Conservation (phyloP, 75 land plant genomes). For the Picea sitchensis region DNA sequence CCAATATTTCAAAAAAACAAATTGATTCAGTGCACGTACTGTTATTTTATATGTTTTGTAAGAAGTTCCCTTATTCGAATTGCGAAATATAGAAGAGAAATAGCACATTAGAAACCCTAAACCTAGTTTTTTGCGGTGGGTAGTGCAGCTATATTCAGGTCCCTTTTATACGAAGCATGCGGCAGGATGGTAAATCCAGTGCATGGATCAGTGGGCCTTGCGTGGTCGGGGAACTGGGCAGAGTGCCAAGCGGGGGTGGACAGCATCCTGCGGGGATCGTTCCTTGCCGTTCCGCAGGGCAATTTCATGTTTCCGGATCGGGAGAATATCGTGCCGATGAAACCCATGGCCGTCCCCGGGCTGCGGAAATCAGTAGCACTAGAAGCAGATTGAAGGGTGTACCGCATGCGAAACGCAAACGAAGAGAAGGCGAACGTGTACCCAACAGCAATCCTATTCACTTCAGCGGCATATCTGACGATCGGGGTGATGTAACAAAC, state of each 20-base stretch:
- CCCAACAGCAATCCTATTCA: too few relatives aligned
- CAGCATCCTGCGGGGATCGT: conserved; percentile 47
- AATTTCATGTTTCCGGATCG: too few relatives aligned
- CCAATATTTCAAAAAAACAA: too few relatives aligned
- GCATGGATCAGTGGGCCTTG: conserved; percentile 56
- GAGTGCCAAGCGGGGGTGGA: conserved; percentile 71
- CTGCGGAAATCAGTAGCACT: too few relatives aligned
- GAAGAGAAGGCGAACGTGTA: too few relatives aligned
- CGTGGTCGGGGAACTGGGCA: conserved; percentile 69
- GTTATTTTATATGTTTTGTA: background rate
- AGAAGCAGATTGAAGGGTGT: too few relatives aligned
- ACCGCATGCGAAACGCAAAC: too few relatives aligned
- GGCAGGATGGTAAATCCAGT: conserved; percentile 75
- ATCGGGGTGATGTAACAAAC: too few relatives aligned
- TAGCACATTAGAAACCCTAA: background rate
- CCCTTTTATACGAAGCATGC: conserved; percentile 66
- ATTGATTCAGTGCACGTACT: too few relatives aligned
- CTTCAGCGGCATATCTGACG: too few relatives aligned
- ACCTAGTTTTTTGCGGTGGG: background rate
- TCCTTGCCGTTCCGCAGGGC: background rate
- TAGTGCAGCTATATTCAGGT: conserved; percentile 60
- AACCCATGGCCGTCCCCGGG: too few relatives aligned
- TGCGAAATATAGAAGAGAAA: background rate
- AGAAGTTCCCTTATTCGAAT: background rate
- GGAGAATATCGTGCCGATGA: too few relatives aligned